These are phyloP conservation scores for Discostella pseudostelligera DNA, from an alignment of 108 stramenopile genomes.

Conservation along the genomic window DNA sequence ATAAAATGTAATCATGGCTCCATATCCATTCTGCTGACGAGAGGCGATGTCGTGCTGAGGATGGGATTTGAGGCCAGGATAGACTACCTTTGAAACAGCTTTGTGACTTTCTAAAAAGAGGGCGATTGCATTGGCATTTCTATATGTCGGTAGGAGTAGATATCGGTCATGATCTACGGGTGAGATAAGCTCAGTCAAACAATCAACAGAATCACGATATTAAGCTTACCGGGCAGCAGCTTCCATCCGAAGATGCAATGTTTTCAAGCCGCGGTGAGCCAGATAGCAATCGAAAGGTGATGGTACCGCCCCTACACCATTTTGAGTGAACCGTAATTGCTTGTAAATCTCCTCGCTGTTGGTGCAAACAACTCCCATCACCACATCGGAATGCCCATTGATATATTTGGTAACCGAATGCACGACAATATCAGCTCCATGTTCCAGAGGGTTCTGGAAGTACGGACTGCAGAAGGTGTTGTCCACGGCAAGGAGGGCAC, in stretches of 20 bases:
- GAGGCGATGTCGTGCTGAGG: constrained; percentile 83
- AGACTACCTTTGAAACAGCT: constrained; percentile 66
- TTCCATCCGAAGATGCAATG: constrained; percentile 88
- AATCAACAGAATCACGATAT: not conserved
- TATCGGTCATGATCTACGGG: no score
- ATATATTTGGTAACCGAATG: constrained; percentile 86
- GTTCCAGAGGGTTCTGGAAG: constrained; percentile 85
- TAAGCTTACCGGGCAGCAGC: constrained; percentile 55
- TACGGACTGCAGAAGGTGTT: constrained; percentile 92
- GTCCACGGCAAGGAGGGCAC: constrained; percentile 82
- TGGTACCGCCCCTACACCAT: constrained; percentile 90
- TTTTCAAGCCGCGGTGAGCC: constrained; percentile 87
- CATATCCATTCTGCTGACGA: constrained; percentile 73
- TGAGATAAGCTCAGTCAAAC: no score
- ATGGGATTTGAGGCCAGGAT: constrained; percentile 81
- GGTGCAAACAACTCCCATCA: constrained; percentile 75
- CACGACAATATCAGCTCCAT: constrained; percentile 77
- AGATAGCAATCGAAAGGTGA: constrained; percentile 89
- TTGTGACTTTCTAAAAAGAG: constrained; percentile 63
- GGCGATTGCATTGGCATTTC: constrained; percentile 81
- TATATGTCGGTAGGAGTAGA: not conserved
- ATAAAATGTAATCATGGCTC: constrained; percentile 91
- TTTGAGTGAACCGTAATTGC: constrained; percentile 81
- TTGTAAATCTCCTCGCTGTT: constrained; percentile 63
- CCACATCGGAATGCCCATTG: constrained; percentile 83